phyloP scores from a whole-genome alignment of 2,329 filamentous ascomycete genomes.

The Pseudopyrenochaeta lycopersici region DNA sequence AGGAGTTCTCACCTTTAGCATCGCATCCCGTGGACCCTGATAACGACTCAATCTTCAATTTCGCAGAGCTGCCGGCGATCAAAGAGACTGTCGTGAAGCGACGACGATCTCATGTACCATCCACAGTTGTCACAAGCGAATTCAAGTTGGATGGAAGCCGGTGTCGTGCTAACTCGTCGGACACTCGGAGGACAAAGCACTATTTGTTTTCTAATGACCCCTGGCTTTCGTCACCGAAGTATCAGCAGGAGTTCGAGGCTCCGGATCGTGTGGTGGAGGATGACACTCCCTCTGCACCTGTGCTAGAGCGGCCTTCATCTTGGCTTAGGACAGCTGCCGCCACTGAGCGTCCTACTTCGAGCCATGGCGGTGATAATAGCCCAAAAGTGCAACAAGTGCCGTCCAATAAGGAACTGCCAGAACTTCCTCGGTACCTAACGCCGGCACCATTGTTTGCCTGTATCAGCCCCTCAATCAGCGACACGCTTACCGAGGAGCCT shows the following conservation, averaged over 20 bases:
- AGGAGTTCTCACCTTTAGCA: conserved; percentile 40
- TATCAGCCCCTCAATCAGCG: conserved; percentile 15
- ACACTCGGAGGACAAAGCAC: conserved; percentile 34
- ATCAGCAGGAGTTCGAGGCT: conserved; percentile 20
- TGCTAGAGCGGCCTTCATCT: conserved; percentile 26
- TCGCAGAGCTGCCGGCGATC: conserved; percentile 15
- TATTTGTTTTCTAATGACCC: conserved; percentile 39
- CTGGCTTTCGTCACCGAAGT: conserved; percentile 37
- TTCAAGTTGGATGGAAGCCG: conserved; percentile 26
- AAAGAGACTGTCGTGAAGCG: conserved; percentile 17
- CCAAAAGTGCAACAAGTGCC: conserved; percentile 22
- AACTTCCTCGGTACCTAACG: conserved; percentile 38
- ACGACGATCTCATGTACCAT: conserved; percentile 32
- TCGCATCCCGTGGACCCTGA: conserved; percentile 42
- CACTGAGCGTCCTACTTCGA: conserved; percentile 39
- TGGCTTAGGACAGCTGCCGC: conserved; percentile 21
- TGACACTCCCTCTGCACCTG: conserved; percentile 26
- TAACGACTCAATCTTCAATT: conserved; percentile 21
- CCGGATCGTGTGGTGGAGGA: conserved; percentile 21
- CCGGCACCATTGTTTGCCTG: conserved; percentile 42
- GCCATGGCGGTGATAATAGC: conserved; percentile 29
- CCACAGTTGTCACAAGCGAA: conserved; percentile 19
- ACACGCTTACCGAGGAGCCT: conserved; percentile 13
- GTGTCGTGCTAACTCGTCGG: conserved; percentile 41
- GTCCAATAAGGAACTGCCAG: conserved; percentile 41